Percentiles rank a stretch among this genome's conserved stretches.
Evolutionary conservation across 345 rosid species (phyloP).

Genomic region (Iberis pinnata): DNA sequence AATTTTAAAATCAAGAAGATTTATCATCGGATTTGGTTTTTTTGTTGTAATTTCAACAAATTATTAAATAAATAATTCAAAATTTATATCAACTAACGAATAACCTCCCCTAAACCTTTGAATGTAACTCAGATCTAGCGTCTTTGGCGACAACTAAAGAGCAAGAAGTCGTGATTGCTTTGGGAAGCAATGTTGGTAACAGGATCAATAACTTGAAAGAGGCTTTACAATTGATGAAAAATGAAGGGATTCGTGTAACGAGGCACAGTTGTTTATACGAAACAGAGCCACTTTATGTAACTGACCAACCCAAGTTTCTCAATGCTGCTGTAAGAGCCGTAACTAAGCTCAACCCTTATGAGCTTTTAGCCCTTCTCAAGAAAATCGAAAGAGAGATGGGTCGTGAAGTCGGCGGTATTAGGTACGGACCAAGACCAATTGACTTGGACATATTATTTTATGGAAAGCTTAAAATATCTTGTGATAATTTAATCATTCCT

Average conservation of each 20-base stretch:
- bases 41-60: constrained; percentile 1
- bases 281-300: constrained; percentile 81
- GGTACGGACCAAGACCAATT: constrained; percentile 84
- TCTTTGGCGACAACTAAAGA: constrained; percentile 42
- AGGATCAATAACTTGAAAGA: constrained; percentile 57
- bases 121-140: constrained; percentile 34
- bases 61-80: no score
- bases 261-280: constrained; percentile 83
- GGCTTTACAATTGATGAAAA: constrained; percentile 59
- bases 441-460: constrained; percentile 88
- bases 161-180: constrained; percentile 80
- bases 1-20: no score
- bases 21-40: no score
- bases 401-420: constrained; percentile 55
- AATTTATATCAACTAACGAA: no score
- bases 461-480: constrained; percentile 53
- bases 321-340: constrained; percentile 79
- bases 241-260: constrained; percentile 47
- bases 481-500: constrained; percentile 58
- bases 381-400: constrained; percentile 76
- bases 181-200: constrained; percentile 87
- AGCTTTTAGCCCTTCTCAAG: constrained; percentile 60
- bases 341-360: constrained; percentile 78
- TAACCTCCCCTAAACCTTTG: no score
- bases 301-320: constrained; percentile 80